Evolutionary conservation across 129 eudicot species (phyloP), one percentile per base, ranked within the genome.

Genomic region (Solidago caesia): DNA sequence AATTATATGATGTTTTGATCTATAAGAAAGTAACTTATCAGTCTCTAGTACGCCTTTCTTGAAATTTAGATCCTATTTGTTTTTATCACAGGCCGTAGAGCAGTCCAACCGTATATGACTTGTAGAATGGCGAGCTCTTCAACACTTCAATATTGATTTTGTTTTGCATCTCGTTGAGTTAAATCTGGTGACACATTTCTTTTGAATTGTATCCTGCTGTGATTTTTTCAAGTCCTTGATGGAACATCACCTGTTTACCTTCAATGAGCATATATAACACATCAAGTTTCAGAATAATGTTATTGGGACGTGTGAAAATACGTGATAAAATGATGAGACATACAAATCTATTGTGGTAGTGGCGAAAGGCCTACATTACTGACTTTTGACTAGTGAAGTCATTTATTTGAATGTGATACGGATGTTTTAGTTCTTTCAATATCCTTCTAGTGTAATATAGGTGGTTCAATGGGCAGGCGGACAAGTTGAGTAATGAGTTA

Each of bases 61-160:
- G 74, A 76, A 76, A 67, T 67, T 67, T 47, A 57, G 6, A 12
- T 13, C 8, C 43, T 39, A 15, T 77, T 25, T 77, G 63, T 21
- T 78, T 78, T 41, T 25, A 56, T 67, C 49, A 2, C 72, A 78
- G 82, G 77, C 26, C 5, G 48, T 64, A 46, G 77, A 72, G 77
- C 60, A 64, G 76, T 41, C 55, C 12, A 49, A 71, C 64, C 67
- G 42, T 45, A 51, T 55, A 61, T 78, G 65, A 77, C 46, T 26
- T 56, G 10, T 27, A 52, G 58, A 25, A 55, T 67, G 44, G 25
- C 55, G 29, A 68, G 46, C 9, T 59, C 26, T 29, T 68, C 5
- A 41, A 27, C 33, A 42, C 66, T 75, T 64, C 1, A 4, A 52
- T 52, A 11, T 68, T n/a, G 73, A 44, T 58, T 67, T 13, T 65